phyloP scores from a whole-genome alignment of 441 rosid genomes.

The Kokia cookei region DNA sequence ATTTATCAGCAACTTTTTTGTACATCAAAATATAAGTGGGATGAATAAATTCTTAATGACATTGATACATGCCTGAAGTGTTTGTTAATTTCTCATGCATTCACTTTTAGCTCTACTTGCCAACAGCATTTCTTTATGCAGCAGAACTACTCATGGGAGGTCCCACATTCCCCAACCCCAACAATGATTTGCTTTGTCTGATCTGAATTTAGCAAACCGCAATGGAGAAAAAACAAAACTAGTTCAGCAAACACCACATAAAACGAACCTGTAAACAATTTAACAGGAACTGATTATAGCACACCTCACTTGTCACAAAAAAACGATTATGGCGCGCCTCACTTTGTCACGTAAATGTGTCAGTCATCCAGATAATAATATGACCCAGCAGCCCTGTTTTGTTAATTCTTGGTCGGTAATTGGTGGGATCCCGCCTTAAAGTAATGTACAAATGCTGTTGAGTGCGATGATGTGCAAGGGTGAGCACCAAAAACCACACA shows the following conservation, averaged over 20 bases:
- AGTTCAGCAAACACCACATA: not conserved
- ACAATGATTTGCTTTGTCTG: not conserved
- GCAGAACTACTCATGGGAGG: not conserved
- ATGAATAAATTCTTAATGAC: too few species aligned
- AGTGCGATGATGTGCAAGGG: not conserved
- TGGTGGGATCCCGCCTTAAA: constrained; percentile 92
- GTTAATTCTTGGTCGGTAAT: constrained; percentile 90
- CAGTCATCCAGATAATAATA: constrained; percentile 88
- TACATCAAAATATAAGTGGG: too few species aligned
- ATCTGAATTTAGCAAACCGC: constrained; percentile 5
- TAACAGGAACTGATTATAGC: not conserved
- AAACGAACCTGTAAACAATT: not conserved
- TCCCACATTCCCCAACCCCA: not conserved
- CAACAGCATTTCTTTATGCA: too few species aligned
- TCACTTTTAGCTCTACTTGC: too few species aligned
- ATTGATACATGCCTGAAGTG: too few species aligned
- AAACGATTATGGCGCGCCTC: not conserved
- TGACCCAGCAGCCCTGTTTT: constrained; percentile 83
- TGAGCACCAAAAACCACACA: not conserved
- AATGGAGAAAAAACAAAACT: not conserved
- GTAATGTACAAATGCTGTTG: constrained; percentile 89
- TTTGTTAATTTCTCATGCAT: too few species aligned
- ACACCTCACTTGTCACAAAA: not conserved
- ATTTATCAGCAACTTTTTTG: too few species aligned
- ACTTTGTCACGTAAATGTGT: not conserved